Percentiles rank a stretch among this genome's conserved stretches.
Evolutionary conservation across 371 early-diverging fungal genomes (phyloP).

Genomic region (Nematocida sp.): DNA sequence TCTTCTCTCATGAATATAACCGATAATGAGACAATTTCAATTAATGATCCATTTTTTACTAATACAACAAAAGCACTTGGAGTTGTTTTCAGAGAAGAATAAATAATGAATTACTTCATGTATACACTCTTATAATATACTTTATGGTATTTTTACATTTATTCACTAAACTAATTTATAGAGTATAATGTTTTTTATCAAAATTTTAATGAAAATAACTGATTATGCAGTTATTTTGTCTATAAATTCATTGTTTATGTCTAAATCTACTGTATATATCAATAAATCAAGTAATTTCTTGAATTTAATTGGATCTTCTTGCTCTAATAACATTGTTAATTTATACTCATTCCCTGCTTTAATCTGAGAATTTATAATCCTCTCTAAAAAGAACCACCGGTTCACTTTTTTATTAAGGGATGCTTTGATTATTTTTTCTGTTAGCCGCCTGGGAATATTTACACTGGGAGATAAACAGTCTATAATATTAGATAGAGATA

Average conservation of each 20-base stretch:
- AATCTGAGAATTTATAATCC: background rate
- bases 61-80: conserved; percentile 9
- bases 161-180: too few species aligned
- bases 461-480: background rate
- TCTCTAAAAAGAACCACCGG: conserved; percentile 10
- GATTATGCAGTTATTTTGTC: background rate
- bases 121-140: too few species aligned
- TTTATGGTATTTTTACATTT: too few species aligned
- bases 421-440: background rate
- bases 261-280: background rate
- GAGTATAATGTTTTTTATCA: too few species aligned
- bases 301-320: background rate
- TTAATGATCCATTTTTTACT: conserved; percentile 38
- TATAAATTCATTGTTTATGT: background rate
- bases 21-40: background rate
- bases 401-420: background rate
- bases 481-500: background rate
- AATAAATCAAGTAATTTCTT: background rate
- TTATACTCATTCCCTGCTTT: background rate
- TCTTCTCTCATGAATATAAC: conserved; percentile 1
- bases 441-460: background rate
- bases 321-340: background rate
- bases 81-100: conserved; percentile 23
- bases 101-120: background rate
- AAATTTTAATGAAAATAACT: background rate